phyloP scores from a whole-genome alignment of 140 eudicot genomes.

The Anethum foeniculum region DNA sequence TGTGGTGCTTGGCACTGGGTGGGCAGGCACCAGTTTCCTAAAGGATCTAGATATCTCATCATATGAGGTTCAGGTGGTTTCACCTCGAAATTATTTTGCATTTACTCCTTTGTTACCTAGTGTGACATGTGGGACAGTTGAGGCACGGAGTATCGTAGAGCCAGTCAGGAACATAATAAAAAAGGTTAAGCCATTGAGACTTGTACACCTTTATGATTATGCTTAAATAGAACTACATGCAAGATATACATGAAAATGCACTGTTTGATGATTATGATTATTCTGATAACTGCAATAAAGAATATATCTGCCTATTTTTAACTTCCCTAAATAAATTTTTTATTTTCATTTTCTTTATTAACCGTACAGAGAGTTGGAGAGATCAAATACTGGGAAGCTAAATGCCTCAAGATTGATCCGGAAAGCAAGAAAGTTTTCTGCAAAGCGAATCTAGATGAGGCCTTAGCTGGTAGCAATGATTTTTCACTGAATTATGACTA shows the following conservation, averaged over 20 bases:
- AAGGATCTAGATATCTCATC: constrained; percentile 57
- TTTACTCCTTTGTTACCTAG: constrained; percentile 96
- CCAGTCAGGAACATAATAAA: constrained; percentile 67
- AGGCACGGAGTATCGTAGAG: constrained; percentile 96
- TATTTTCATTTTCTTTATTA: constrained; percentile 10
- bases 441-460: constrained; percentile 39
- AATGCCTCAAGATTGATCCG: constrained; percentile 66
- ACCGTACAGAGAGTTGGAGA: constrained; percentile 48
- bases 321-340: background rate
- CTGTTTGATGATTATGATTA: background rate
- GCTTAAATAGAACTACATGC: background rate
- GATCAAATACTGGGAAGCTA: constrained; percentile 73
- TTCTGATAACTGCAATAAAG: background rate
- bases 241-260: background rate
- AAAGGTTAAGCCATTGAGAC: constrained; percentile 37
- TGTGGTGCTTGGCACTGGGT: constrained; percentile 88
- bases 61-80: constrained; percentile 85
- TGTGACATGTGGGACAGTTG: constrained; percentile 87
- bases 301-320: background rate
- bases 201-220: background rate
- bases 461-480: constrained; percentile 45
- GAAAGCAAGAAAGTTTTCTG: constrained; percentile 58
- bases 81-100: constrained; percentile 87
- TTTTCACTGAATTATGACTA: constrained; percentile 68
- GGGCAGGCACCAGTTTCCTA: constrained; percentile 81